Base-by-base conservation (phyloP, 305 asterid species). In the Rubia balearica region DNA sequence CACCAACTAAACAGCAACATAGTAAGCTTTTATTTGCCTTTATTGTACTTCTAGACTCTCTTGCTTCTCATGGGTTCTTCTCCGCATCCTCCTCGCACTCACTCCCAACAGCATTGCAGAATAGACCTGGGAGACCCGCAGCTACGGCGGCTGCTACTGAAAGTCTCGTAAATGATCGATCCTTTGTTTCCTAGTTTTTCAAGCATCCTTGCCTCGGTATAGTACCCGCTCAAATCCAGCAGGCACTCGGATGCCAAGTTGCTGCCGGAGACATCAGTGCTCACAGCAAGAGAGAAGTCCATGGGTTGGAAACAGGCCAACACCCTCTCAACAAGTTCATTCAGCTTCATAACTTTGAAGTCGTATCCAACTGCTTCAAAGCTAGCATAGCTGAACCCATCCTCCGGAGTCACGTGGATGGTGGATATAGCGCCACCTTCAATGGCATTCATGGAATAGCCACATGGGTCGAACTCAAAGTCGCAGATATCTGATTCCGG, bases 351-450 rank as follows among this genome's bases (percentile, higher is more conserved):
- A 7, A n/a, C 69, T 48, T 76, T 81, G 17, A 90, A 84, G 74
- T 88, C 89, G 65, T 92, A 92, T 3, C 97, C 98, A n/a, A 83
- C 91, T 0, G 95, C 83, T 76, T 92, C 98, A 45, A 92, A 92
- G 46, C 98, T 92, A 0, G 97, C 97, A 48, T 92, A 92, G 85
- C 95, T 92, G 84, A 92, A 92, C 6, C 97, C 98, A 69, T 90
- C 96, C 69, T 92, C 98, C 0, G 98, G 98, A 1, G 98, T 92
- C 36, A 92, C 87, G 6, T 92, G 96, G 60, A 92, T 90, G 0
- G 95, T 92, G 5, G 97, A 90, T 12, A 92, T 79, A 7, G 96
- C 91, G 1, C 77, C 80, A 2, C 88, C 91, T 75, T 92, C 97
- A 2, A 90, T 79, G 0, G 97, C 85, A 27, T 92, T 92, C 98